Conservation (phyloP, 1,139 yeast species). For the Kluyveromyces sp. region DNA sequence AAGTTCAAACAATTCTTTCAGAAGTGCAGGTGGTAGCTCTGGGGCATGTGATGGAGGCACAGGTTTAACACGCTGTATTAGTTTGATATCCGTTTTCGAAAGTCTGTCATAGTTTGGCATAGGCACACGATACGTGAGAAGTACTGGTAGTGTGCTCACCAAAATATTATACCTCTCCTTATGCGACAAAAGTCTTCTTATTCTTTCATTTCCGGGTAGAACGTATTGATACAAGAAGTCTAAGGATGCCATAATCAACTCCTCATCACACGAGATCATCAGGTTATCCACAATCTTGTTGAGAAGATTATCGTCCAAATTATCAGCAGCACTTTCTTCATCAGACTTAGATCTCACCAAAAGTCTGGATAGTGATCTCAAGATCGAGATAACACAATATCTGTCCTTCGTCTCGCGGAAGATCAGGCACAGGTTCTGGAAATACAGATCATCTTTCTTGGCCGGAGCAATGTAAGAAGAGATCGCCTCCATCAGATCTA, state of each 20-base stretch:
- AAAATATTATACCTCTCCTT: conserved; percentile 43
- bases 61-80: conserved; percentile 39
- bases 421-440: conserved; percentile 43
- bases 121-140: conserved; percentile 49
- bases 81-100: conserved; percentile 37
- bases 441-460: conserved; percentile 53
- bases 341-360: conserved; percentile 40
- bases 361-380: conserved; percentile 48
- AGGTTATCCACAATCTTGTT: conserved; percentile 43
- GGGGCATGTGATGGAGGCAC: conserved; percentile 58
- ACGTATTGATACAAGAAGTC: conserved; percentile 65
- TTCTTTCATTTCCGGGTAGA: conserved; percentile 41
- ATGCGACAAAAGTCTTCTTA: conserved; percentile 33
- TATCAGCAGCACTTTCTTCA: conserved; percentile 42
- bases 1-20: conserved; percentile 52
- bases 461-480: conserved; percentile 78
- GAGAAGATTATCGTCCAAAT: conserved; percentile 35
- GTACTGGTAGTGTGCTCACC: conserved; percentile 52
- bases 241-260: conserved; percentile 53
- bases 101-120: conserved; percentile 31
- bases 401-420: conserved; percentile 49
- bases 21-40: conserved; percentile 50
- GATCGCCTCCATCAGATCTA: conserved; percentile 80
- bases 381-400: conserved; percentile 43
- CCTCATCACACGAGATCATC: conserved; percentile 46